phyloP scores from a whole-genome alignment of 2,329 filamentous ascomycete species.

The Claviceps pazoutovae region DNA sequence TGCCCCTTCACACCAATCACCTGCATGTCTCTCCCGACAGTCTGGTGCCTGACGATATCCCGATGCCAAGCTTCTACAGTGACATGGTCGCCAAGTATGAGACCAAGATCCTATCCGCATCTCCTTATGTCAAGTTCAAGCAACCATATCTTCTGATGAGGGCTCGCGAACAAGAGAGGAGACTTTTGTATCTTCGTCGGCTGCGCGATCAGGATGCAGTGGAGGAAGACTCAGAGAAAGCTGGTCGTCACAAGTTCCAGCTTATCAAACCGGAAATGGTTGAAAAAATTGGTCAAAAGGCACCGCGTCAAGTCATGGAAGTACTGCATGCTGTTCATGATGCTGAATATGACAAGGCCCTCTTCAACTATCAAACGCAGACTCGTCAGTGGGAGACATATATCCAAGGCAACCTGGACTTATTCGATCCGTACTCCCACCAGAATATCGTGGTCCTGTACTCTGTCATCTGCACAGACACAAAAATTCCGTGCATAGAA shows the following conservation, averaged over 20 bases:
- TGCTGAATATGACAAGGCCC: conserved; percentile 88
- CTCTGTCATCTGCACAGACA: conserved; percentile 84
- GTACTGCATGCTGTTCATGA: conserved; percentile 91
- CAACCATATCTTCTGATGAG: conserved; percentile 89
- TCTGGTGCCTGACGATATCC: conserved; percentile 61
- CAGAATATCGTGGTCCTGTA: conserved; percentile 93
- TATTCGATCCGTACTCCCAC: conserved; percentile 91
- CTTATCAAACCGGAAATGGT: conserved; percentile 95
- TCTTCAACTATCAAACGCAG: conserved; percentile 88
- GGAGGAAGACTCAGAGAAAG: conserved; percentile 48
- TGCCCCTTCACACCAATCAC: conserved; percentile 30
- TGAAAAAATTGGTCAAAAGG: conserved; percentile 64
- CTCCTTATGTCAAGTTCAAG: conserved; percentile 89
- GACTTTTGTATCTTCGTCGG: conserved; percentile 66
- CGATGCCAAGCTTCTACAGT: conserved; percentile 84
- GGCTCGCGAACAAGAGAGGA: conserved; percentile 78
- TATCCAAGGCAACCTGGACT: conserved; percentile 70
- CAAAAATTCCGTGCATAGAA: conserved; percentile 83
- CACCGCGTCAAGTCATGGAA: conserved; percentile 78
- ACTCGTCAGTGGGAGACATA: conserved; percentile 95
- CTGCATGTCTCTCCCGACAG: conserved; percentile 32
- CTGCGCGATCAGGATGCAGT: conserved; percentile 63
- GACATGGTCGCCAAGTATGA: conserved; percentile 89
- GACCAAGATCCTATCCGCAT: conserved; percentile 85
- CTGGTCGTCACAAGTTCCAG: conserved; percentile 61